phyloP scores from a whole-genome alignment of 768 basidiomycete genomes.

The Suillus subluteus region DNA sequence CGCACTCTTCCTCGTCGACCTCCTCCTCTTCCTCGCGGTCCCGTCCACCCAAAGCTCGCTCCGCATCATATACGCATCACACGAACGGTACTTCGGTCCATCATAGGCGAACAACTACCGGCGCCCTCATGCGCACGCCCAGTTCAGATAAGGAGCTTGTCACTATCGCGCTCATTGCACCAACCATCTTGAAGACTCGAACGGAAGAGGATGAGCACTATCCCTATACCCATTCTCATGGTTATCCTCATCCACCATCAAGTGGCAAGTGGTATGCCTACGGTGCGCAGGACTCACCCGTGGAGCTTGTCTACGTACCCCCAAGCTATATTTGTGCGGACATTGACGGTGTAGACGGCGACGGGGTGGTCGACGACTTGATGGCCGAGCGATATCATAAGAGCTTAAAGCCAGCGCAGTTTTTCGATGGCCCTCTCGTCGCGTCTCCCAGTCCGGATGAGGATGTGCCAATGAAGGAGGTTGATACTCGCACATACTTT shows the following conservation, averaged over 20 bases:
- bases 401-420: constrained; percentile 18
- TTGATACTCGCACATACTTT: constrained; percentile 15
- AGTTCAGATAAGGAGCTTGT: constrained; percentile 54
- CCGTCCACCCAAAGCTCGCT: constrained; percentile 34
- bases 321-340: constrained; percentile 37
- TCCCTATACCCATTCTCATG: constrained; percentile 17
- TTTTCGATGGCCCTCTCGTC: constrained; percentile 18
- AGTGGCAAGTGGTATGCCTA: constrained; percentile 19
- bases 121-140: constrained; percentile 41
- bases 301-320: constrained; percentile 76
- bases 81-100: constrained; percentile 19
- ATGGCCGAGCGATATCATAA: constrained; percentile 24
- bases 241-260: constrained; percentile 18
- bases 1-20: constrained; percentile 38
- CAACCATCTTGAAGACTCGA: constrained; percentile 86
- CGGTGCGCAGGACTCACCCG: constrained; percentile 49
- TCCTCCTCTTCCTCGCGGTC: constrained; percentile 27
- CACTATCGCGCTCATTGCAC: constrained; percentile 75
- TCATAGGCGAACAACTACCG: constrained; percentile 41
- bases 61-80: constrained; percentile 30
- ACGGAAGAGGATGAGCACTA: constrained; percentile 45
- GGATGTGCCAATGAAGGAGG: constrained; percentile 9
- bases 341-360: constrained; percentile 18
- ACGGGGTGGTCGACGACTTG: constrained; percentile 24
- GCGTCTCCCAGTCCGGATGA: constrained; percentile 13